Base-by-base conservation (phyloP, 352 stramenopile genomes). In the Phytophthora cactorum region DNA sequence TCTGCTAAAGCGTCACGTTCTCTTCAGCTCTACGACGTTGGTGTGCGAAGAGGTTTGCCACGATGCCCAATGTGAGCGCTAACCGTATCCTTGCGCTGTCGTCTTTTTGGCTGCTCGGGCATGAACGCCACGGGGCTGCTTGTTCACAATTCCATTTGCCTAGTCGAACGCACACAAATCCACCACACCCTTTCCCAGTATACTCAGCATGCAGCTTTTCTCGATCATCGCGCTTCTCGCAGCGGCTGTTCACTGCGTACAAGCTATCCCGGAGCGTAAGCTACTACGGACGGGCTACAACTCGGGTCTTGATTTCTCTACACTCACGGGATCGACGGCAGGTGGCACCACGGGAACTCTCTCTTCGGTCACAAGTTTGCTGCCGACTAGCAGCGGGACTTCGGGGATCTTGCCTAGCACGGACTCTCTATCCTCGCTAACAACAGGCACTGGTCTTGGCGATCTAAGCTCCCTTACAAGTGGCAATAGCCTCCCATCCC, bases 261-360 rank as follows among this genome's bases (percentile, higher is more conserved):
- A 55, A 15, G 51, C 50, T 27, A 25, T 31, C 3, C 34, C 61
- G 5, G 61, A 68, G 11, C 52, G 52, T 1, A 68, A 63, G 29
- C 28, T 68, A 17, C 45, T 68, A 5, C 52, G 61, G 12, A 22
- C 28, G 8, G 45, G 43, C 29, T 39, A 39, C 34, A 28, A 25
- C 17, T 54, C 43, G 5, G 15, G n/a, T 1, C 15, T 61, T 25
- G 54, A 52, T 28, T 61, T 65, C 27, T 65, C 58, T 34, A 17
- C 32, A 10, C 36, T 65, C 36, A 44, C 36, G 7, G 38, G 38
- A 8, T 38, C 56, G 2, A 54, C 56, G 25, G 25, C 56, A 1
- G 28, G 34, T 17, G 32, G 27, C 29, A 12, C 28, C 31, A 43
- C 32, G 1, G 14, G 38, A 22, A 11, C 44, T 15, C 53, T 38